Conservation (phyloP, 257 asterid genomes). For the Fraxinus cuspidata region DNA sequence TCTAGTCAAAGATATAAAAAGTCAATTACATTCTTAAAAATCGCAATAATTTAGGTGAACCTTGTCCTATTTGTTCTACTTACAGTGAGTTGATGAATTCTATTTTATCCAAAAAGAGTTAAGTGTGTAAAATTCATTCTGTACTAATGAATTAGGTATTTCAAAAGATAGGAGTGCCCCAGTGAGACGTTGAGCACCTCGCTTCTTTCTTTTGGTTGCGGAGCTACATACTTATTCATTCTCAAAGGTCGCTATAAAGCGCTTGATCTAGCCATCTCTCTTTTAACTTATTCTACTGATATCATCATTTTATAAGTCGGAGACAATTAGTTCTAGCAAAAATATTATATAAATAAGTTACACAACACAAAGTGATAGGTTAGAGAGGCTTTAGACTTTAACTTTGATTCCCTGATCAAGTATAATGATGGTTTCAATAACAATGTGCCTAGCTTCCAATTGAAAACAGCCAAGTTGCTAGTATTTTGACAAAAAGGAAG, state of each 20-base stretch:
- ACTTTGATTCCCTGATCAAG: constrained; percentile 31
- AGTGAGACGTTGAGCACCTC: too few species aligned
- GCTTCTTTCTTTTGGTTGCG: too few species aligned
- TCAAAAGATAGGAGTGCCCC: too few species aligned
- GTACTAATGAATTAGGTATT: too few species aligned
- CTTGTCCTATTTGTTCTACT: too few species aligned
- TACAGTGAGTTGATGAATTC: too few species aligned
- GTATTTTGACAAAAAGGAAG: constrained; percentile 19
- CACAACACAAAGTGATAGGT: constrained; percentile 42
- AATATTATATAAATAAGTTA: constrained; percentile 25
- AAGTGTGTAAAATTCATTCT: too few species aligned
- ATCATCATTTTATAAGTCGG: neutral
- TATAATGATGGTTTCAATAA: constrained; percentile 33
- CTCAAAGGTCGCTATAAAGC: neutral
- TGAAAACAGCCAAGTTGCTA: constrained; percentile 38
- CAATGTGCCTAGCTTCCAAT: constrained; percentile 40
- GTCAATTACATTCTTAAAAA: too few species aligned
- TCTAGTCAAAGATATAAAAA: too few species aligned
- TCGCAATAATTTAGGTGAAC: too few species aligned
- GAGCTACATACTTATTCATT: neutral
- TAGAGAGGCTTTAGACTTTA: constrained; percentile 43
- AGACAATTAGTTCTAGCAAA: neutral
- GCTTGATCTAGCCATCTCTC: neutral
- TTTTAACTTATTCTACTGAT: neutral
- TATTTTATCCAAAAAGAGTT: too few species aligned